Evolutionary conservation across 345 rosid genomes (phyloP).

Genomic region (Fremontodendron californicum): DNA sequence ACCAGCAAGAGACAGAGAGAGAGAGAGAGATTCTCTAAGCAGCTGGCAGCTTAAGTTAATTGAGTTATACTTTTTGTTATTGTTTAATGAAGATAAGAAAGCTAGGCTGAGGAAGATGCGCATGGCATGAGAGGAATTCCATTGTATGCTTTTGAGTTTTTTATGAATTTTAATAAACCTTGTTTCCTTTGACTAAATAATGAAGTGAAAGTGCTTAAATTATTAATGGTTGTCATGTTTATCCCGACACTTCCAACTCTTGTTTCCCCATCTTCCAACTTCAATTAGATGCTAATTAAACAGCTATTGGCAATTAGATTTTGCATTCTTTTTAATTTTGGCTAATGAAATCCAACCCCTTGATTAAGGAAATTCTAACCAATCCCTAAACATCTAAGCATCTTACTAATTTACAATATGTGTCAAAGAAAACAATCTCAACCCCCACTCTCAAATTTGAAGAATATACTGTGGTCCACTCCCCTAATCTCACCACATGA

Average conservation of each 20-base stretch:
- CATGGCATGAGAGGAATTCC: conserved; percentile 38
- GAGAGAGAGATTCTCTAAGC: conserved; percentile 23
- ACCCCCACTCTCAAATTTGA: conserved; percentile 11
- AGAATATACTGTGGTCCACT: conserved; percentile 23
- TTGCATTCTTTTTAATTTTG: conserved; percentile 15
- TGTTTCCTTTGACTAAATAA: conserved; percentile 11
- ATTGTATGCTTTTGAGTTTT: conserved; percentile 39
- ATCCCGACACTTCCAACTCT: conserved; percentile 44
- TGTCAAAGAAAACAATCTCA: not conserved
- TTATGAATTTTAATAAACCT: conserved; percentile 24
- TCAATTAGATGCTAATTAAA: conserved; percentile 18
- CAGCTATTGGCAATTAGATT: conserved; percentile 11
- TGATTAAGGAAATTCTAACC: conserved; percentile 24
- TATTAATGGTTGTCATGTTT: conserved; percentile 39
- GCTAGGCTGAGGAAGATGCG: conserved; percentile 28
- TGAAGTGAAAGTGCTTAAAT: conserved; percentile 14
- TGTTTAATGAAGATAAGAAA: conserved; percentile 17
- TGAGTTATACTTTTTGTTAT: conserved; percentile 7
- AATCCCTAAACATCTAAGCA: conserved; percentile 25
- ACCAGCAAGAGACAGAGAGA: conserved; percentile 10
- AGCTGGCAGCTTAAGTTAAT: conserved; percentile 26
- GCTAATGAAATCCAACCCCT: conserved; percentile 20
- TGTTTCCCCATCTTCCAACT: conserved; percentile 58
- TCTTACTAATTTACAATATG: not conserved
- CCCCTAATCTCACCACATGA: not conserved